Evolutionary conservation across 2,329 filamentous ascomycete genomes (phyloP).

Genomic region (Fusarium subtropicale): DNA sequence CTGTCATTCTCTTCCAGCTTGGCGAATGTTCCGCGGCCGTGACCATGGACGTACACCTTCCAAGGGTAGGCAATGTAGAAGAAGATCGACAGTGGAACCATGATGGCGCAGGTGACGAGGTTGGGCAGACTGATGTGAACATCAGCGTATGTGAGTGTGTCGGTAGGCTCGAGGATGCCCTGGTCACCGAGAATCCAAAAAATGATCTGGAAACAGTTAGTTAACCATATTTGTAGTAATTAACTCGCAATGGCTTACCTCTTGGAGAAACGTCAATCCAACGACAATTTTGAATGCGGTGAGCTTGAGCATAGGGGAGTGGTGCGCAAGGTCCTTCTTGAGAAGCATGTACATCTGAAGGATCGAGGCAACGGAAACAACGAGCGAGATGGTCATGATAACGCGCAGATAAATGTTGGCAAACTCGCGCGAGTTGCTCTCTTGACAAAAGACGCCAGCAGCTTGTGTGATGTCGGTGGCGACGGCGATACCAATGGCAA

Average conservation of each 20-base stretch:
- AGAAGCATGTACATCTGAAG: constrained; percentile 35
- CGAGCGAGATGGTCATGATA: constrained; percentile 23
- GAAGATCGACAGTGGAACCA: constrained; percentile 38
- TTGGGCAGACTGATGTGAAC: constrained; percentile 41
- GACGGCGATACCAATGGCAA: constrained; percentile 20
- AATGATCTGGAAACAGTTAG: constrained; percentile 15
- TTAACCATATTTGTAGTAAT: accelerated
- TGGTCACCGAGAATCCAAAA: constrained; percentile 35
- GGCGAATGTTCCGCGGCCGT: constrained; percentile 18
- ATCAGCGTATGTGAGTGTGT: constrained; percentile 38
- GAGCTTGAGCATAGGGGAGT: constrained; percentile 37
- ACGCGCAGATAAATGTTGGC: constrained; percentile 28
- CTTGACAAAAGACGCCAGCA: constrained; percentile 35
- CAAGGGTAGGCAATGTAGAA: constrained; percentile 39
- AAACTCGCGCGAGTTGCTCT: constrained; percentile 22
- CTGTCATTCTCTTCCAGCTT: constrained; percentile 9
- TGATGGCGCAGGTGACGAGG: constrained; percentile 34
- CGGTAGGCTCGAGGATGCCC: constrained; percentile 19
- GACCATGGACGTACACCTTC: constrained; percentile 25
- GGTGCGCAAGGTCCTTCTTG: constrained; percentile 33
- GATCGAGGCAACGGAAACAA: constrained; percentile 29
- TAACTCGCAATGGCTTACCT: background rate
- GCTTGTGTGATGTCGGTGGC: constrained; percentile 34
- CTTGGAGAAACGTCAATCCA: constrained; percentile 33
- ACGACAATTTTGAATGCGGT: constrained; percentile 40